Base-by-base conservation (phyloP, 2,329 filamentous ascomycete genomes). In the Fusarium cyanostomum region DNA sequence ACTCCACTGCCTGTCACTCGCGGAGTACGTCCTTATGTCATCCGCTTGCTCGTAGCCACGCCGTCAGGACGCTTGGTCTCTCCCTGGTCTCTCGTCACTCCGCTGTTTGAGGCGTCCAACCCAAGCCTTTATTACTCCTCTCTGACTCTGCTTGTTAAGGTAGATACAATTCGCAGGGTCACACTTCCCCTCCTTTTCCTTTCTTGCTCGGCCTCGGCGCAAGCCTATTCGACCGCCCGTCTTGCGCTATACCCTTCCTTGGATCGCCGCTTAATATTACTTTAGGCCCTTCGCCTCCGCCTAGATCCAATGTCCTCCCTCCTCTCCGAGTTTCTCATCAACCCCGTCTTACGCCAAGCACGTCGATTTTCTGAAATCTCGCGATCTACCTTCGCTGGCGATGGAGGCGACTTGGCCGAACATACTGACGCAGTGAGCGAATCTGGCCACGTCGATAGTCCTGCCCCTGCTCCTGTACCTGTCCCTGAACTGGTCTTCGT, bases 291-390 rank as follows among this genome's bases (percentile, higher is more conserved):
- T 55, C 51, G 43, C 60, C 62, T 66, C 41, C 52, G 62, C 50
- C 35, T 59, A 60, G 53, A 41, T 56, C 61, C 67, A 68, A 89
- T 89, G 87, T 82, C 84, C 74, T 87, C 82, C 67, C 78, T 89
- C 70, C 86, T 89, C 51, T 84, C 86, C 71, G 84, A 88, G 59
- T 88, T 88, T 73, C 78, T 89, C 68, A 86, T 89, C 75, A 88
- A 88, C 62, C 86, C 87, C 56, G 86, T 89, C 69, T 77, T 89
- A 67, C 85, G 86, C 73, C 86, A 89, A 76, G 87, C 86, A 69
- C 85, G 86, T 62, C 85, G 86, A 63, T 84, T 89, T 71, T 89
- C 87, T 44, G 79, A 81, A 68, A 79, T 80, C 57, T 81, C 79
- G 27, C 75, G 78, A 52, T 72, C 77, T 21, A 77, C 74, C 63